Conservation (phyloP, 441 rosid genomes). For the Gossypium schwendimanii region DNA sequence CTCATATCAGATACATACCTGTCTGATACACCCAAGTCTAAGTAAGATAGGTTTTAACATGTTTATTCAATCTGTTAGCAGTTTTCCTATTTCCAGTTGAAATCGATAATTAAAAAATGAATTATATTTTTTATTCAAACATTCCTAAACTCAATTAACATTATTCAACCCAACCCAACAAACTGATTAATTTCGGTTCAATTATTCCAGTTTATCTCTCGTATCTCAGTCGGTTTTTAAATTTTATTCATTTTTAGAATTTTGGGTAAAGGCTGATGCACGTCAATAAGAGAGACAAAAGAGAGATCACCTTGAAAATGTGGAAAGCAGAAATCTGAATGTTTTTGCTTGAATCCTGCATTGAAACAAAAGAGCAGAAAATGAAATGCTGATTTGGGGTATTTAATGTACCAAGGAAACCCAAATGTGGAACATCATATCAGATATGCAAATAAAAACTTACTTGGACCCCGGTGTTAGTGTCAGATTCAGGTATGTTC, state of each 20-base stretch:
- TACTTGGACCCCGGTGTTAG: not conserved
- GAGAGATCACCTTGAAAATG: conserved; percentile 71
- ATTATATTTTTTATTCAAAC: not conserved
- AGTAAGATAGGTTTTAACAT: not conserved
- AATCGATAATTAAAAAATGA: not conserved
- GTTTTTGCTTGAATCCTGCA: conserved; percentile 91
- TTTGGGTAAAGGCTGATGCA: too few species aligned
- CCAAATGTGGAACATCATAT: not conserved
- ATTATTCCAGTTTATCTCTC: too few species aligned
- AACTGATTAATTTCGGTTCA: too few species aligned
- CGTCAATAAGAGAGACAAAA: not conserved
- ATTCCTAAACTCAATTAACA: not conserved
- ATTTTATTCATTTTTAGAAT: not conserved
- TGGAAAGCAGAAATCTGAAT: conserved; percentile 90
- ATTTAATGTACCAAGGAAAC: not conserved
- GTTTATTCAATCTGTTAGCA: not conserved
- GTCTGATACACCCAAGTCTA: not conserved
- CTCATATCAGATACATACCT: too few species aligned
- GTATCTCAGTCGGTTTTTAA: not conserved
- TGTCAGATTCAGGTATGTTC: not conserved
- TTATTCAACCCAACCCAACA: not conserved
- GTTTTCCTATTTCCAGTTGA: not conserved
- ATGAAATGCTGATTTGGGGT: not conserved
- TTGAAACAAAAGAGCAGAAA: not conserved
- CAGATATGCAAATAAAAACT: not conserved